phyloP scores from a whole-genome alignment of 2,329 filamentous ascomycete genomes.

The Xylaria sp. region DNA sequence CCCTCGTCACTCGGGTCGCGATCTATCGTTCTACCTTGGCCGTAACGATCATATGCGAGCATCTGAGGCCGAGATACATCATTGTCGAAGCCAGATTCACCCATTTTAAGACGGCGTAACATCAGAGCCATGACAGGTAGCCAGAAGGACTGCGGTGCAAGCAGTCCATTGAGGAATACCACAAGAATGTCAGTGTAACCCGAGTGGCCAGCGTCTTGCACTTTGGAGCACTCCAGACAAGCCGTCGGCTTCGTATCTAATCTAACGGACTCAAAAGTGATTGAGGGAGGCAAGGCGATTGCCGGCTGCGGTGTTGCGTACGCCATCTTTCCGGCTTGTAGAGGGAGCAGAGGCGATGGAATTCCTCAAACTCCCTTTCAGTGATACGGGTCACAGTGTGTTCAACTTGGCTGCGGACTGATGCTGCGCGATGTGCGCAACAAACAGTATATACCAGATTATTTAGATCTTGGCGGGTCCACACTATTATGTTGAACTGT shows the following conservation, averaged over 20 bases:
- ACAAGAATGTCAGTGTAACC: slow-evolving; percentile 36
- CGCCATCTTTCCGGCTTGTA: slow-evolving; percentile 27
- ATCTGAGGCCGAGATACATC: slow-evolving; percentile 49
- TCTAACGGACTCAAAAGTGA: slow-evolving; percentile 37
- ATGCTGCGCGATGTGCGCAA: too few relatives aligned
- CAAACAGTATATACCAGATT: too few relatives aligned
- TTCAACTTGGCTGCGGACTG: neutral
- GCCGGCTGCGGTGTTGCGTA: slow-evolving; percentile 34
- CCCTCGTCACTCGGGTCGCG: slow-evolving; percentile 59
- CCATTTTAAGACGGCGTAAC: slow-evolving; percentile 31
- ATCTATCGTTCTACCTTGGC: slow-evolving; percentile 59
- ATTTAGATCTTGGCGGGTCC: too few relatives aligned
- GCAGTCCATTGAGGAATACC: slow-evolving; percentile 47
- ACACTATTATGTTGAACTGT: neutral
- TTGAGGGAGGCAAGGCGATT: slow-evolving; percentile 37
- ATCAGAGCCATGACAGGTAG: slow-evolving; percentile 39
- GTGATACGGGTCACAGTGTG: neutral
- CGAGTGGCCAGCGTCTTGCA: slow-evolving; percentile 32
- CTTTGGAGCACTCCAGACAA: slow-evolving; percentile 37
- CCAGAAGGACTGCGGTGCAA: slow-evolving; percentile 45
- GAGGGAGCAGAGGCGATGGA: neutral
- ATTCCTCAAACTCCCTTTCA: neutral
- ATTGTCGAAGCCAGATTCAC: neutral
- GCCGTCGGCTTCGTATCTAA: slow-evolving; percentile 40
- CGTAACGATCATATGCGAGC: slow-evolving; percentile 67